phyloP scores from a whole-genome alignment of 2,329 filamentous ascomycete genomes.

The Colletotrichum sp. region DNA sequence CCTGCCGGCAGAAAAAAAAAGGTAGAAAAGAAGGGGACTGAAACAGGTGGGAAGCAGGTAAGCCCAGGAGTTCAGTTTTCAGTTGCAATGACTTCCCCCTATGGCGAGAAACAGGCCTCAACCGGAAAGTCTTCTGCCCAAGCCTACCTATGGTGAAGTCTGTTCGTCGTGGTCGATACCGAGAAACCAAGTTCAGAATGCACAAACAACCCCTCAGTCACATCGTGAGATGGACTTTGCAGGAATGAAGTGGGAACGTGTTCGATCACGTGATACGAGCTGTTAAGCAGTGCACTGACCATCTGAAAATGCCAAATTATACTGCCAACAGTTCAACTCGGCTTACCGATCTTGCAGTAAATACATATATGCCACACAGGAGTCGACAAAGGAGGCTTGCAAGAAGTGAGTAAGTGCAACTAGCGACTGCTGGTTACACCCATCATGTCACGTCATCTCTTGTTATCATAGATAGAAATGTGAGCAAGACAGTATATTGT shows the following conservation, averaged over 20 bases:
- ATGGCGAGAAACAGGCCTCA: background rate
- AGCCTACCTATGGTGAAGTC: background rate
- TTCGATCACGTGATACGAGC: background rate
- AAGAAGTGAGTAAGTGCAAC: background rate
- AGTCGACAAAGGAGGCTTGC: background rate
- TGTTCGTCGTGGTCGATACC: background rate
- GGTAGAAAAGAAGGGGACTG: background rate
- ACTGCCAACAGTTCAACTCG: background rate
- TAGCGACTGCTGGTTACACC: background rate
- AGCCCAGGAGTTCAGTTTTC: background rate
- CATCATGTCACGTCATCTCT: background rate
- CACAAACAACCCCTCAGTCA: background rate
- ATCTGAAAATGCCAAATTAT: background rate
- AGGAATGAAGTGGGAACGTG: background rate
- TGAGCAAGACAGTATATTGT: conserved; percentile 7
- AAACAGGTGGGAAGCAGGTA: background rate
- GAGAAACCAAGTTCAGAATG: background rate
- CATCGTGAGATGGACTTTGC: background rate
- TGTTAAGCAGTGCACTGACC: background rate
- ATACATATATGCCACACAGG: background rate
- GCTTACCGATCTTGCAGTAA: background rate
- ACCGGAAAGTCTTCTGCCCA: background rate
- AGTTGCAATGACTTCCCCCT: background rate
- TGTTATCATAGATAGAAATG: background rate
- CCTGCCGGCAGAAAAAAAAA: background rate